Percentiles rank a stretch among this genome's conserved stretches.
Evolutionary conservation across 768 basidiomycete genomes (phyloP).

Genomic region (Termitomyces sp.): DNA sequence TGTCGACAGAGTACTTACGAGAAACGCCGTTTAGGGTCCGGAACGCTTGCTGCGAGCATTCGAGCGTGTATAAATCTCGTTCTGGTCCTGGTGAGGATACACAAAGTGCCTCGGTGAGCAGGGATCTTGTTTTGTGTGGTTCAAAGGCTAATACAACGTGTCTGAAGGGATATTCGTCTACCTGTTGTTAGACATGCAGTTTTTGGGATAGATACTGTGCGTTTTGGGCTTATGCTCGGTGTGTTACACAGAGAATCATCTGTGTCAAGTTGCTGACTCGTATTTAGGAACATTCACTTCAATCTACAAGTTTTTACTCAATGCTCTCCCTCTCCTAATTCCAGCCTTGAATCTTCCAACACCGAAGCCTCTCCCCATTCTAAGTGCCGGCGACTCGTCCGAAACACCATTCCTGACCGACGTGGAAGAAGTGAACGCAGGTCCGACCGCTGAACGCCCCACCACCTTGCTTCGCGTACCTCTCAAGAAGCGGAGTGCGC

Average conservation of each 20-base stretch:
- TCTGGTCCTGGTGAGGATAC: conserved; percentile 69
- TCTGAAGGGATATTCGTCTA: conserved; percentile 55
- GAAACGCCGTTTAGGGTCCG: conserved; percentile 56
- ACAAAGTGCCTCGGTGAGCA: conserved; percentile 60
- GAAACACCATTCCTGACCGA: conserved; percentile 14
- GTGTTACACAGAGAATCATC: not conserved
- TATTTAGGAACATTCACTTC: conserved; percentile 65
- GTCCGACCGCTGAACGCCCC: conserved; percentile 21
- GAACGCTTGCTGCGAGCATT: conserved; percentile 74
- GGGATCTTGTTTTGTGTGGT: not conserved
- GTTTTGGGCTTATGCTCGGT: conserved; percentile 91
- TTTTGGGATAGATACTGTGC: conserved; percentile 76
- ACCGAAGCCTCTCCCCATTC: conserved; percentile 23
- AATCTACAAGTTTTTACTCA: conserved; percentile 77
- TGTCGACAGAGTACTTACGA: not conserved
- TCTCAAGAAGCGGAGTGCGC: conserved; percentile 34
- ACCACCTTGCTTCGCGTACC: conserved; percentile 25
- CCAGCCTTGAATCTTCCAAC: conserved; percentile 36
- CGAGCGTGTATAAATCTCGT: conserved; percentile 82
- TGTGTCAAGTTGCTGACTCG: not conserved
- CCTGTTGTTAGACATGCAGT: conserved; percentile 75
- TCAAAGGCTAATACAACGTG: not conserved
- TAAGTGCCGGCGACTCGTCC: conserved; percentile 21
- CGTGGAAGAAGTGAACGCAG: conserved; percentile 8
- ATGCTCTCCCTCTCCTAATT: conserved; percentile 70